Evolutionary conservation across 2,329 filamentous ascomycete species (phyloP).

Genomic region (Epicoccum nigrum): DNA sequence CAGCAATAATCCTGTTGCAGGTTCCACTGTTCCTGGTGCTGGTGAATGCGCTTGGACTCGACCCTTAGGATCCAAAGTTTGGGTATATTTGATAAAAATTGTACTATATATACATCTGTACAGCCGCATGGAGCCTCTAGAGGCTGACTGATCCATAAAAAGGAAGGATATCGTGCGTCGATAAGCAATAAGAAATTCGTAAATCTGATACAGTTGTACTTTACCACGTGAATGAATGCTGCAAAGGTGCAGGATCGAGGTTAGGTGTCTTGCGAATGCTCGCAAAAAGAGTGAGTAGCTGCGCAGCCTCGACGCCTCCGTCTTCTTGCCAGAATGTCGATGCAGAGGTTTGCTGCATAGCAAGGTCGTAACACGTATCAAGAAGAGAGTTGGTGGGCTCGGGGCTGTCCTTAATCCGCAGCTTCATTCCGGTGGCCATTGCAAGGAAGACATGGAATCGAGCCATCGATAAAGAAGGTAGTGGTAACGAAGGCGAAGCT

Average conservation of each 20-base stretch:
- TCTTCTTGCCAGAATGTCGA: slow-evolving; percentile 45
- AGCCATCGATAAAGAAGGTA: slow-evolving; percentile 39
- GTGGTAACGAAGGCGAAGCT: slow-evolving; percentile 22
- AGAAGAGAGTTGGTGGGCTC: slow-evolving; percentile 43
- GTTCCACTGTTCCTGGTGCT: too few relatives aligned
- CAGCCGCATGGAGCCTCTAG: too few relatives aligned
- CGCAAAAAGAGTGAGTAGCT: slow-evolving; percentile 43
- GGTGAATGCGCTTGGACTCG: too few relatives aligned
- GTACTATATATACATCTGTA: too few relatives aligned
- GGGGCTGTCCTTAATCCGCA: slow-evolving; percentile 36
- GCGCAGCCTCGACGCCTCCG: slow-evolving; percentile 40
- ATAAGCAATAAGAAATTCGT: neutral
- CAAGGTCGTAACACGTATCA: slow-evolving; percentile 44
- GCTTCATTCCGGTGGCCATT: slow-evolving; percentile 46
- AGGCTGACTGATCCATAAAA: neutral
- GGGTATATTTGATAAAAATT: too few relatives aligned
- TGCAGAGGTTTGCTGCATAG: slow-evolving; percentile 41
- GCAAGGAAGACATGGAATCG: slow-evolving; percentile 47
- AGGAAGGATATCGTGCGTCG: neutral
- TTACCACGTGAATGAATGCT: slow-evolving; percentile 44
- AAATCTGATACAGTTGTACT: neutral
- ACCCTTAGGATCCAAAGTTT: too few relatives aligned
- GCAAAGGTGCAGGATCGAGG: slow-evolving; percentile 31
- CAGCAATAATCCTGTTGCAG: too few relatives aligned
- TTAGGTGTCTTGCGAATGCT: slow-evolving; percentile 29